A percentile compares a stretch with the other conserved stretches of the same genome.
Evolutionary conservation across 2,329 filamentous ascomycete genomes (phyloP).

Genomic region (Claviceps cyperi): DNA sequence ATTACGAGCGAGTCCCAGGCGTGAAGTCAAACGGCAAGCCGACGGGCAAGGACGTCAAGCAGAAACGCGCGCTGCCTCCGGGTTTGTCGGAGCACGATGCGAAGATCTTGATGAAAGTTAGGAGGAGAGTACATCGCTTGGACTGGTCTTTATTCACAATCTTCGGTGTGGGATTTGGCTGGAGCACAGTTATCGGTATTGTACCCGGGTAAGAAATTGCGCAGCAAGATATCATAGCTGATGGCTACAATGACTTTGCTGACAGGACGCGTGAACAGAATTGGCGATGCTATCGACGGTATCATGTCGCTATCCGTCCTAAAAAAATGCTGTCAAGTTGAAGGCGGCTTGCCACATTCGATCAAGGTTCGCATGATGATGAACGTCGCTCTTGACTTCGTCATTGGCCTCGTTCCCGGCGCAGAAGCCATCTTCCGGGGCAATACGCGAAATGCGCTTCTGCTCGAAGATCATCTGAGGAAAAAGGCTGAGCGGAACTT

Average conservation of each 20-base stretch:
- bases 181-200: conserved; percentile 73
- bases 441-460: conserved; percentile 61
- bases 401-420: conserved; percentile 57
- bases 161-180: conserved; percentile 73
- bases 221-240: background rate
- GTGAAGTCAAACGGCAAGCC: conserved; percentile 52
- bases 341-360: conserved; percentile 54
- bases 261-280: conserved; percentile 25
- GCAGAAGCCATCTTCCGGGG: conserved; percentile 58
- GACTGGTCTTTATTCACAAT: conserved; percentile 76
- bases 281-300: conserved; percentile 62
- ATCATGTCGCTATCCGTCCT: conserved; percentile 65
- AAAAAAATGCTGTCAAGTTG: conserved; percentile 54
- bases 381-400: conserved; percentile 63
- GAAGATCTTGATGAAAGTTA: conserved; percentile 70
- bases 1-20: conserved; percentile 70
- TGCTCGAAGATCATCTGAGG: conserved; percentile 54
- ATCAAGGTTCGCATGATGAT: conserved; percentile 61
- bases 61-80: conserved; percentile 69
- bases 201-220: conserved; percentile 56
- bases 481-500: conserved; percentile 49
- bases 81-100: conserved; percentile 75
- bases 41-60: conserved; percentile 61
- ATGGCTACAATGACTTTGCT: background rate
- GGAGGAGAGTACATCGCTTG: conserved; percentile 69